Evolutionary conservation across 768 basidiomycete species (phyloP).

Genomic region (Pleurotus tuoliensis): DNA sequence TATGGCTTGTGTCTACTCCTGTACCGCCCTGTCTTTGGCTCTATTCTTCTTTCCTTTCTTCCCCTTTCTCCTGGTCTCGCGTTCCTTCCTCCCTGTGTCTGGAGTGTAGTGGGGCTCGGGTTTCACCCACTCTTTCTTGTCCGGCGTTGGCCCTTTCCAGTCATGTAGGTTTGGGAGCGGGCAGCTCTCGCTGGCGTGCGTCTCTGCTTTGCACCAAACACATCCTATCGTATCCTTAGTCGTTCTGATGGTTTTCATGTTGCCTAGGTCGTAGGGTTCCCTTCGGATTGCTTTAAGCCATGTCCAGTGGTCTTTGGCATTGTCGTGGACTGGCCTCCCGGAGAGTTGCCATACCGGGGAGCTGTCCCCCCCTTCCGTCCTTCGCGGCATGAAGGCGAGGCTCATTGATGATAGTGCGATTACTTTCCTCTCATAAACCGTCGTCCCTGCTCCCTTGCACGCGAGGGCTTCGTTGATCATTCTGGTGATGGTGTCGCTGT

Average conservation of each 20-base stretch:
- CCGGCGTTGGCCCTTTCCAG: too few species aligned
- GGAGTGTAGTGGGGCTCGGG: too few species aligned
- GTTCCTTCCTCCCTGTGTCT: too few species aligned
- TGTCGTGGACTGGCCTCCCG: neutral
- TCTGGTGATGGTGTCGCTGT: neutral
- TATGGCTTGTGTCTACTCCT: too few species aligned
- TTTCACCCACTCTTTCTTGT: too few species aligned
- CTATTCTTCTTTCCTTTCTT: too few species aligned
- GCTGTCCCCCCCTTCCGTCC: neutral
- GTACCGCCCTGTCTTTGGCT: too few species aligned
- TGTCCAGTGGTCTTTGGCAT: neutral
- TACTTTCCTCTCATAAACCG: neutral
- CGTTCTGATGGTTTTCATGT: too few species aligned
- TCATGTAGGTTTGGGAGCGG: too few species aligned
- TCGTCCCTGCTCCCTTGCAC: neutral
- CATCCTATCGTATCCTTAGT: neutral
- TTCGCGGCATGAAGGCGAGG: neutral
- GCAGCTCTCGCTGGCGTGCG: too few species aligned
- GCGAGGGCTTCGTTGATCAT: neutral
- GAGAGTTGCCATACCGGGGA: neutral
- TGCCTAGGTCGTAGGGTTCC: too few species aligned
- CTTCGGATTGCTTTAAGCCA: neutral
- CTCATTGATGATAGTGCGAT: neutral
- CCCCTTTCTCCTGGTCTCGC: too few species aligned
- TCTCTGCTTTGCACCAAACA: neutral